Evolutionary conservation across 202 grass and related monocot genomes (phyloP), one percentile per base, ranked within the genome.

Genomic region (Musa balbisiana): DNA sequence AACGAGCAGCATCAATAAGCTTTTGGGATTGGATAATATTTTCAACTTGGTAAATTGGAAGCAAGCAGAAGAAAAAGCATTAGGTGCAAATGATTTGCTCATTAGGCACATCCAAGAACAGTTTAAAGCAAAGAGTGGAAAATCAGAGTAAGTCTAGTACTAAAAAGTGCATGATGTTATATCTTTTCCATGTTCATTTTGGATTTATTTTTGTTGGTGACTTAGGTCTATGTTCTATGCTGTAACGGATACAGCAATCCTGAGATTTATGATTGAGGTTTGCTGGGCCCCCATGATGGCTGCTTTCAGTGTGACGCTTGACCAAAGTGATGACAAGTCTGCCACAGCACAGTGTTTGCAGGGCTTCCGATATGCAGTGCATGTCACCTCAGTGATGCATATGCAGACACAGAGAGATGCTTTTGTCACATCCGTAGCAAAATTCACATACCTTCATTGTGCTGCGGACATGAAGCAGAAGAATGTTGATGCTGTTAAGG

Each of bases 261-360:
- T 98, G 73, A 90, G 85, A 74, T 93, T 91, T 85, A 98, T 98
- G 91, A 91, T 98, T 86, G 95, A 98, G 65, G 85, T 88, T 23
- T 98, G 91, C 67, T 98, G 95, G 95, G 95, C 95, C 53, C 95
- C 95, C 78, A 87, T 98, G 88, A 98, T 98, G 95, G 95, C 91
- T 86, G 95, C 95, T 58, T 98, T 98, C 82, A 98, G 81, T 86
- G 85, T 98, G 78, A 91, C 85, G 16, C 83, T 98, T 14, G 95
- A 98, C 73, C 83, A 89, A 66, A 89, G 87, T 83, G 87, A 94
- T 67, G 91, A 94, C 80, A 92, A 91, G 66, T 89, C 91, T 85
- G 87, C 88, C 11, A 89, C 90, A 67, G 84, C 91, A 33, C 94
- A 98, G 78, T 98, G 91, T 86, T 86, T 98, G 54, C 86, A 89